Base-by-base conservation (phyloP, 2,329 filamentous ascomycete genomes). In the Spiromastix sp. region DNA sequence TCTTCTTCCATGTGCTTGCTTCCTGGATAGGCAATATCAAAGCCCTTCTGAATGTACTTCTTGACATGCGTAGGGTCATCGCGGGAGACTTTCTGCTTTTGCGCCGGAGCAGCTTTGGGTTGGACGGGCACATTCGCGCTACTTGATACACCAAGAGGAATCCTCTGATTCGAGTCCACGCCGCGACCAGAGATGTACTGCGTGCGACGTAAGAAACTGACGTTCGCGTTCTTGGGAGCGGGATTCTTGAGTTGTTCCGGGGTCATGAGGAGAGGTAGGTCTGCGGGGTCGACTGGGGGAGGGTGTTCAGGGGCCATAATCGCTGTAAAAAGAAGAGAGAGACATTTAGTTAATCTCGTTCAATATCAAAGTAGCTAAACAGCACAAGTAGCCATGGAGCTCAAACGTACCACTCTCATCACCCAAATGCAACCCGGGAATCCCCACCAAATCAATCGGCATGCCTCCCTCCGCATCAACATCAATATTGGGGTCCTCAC, bases 401-500 rank as follows among this genome's bases (percentile, higher is more conserved):
- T 12, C 7, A 34, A 29, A 55, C 67, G 42, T 70, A 95, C 87
- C 85, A 63, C 81, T 81, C 67, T 96, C 89, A 57, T 96, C 86
- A 39, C 87, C 89, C 51, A 96, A 80, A 53, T 96, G 95, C 38
- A 96, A 79, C 19, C 87, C 86, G 5, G 89, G 89, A 66, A 96
- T 85, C 51, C 91, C 91, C 39, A 96, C 82, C 48, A 98, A 66
- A 57, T 96, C 89, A 55, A 98, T 77, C 40, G 87, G 86, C 91
- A 98, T 96, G 39, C 91, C 91, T 48, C 96, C 74, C 67, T 98
- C 91, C 6, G 87, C 91, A 73, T 98, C 91, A 19, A 86, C 86
- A 62, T 98, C 91, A 42, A 98, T 91, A 55, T 95, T 96, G 32
- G 94, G 70, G 34, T 89, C 84, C 66, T 96, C 91, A 53, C 94